A percentile compares a stretch with the other conserved stretches of the same genome.
Conservation (phyloP, 129 eudicot genomes). For the Centella asiatica region DNA sequence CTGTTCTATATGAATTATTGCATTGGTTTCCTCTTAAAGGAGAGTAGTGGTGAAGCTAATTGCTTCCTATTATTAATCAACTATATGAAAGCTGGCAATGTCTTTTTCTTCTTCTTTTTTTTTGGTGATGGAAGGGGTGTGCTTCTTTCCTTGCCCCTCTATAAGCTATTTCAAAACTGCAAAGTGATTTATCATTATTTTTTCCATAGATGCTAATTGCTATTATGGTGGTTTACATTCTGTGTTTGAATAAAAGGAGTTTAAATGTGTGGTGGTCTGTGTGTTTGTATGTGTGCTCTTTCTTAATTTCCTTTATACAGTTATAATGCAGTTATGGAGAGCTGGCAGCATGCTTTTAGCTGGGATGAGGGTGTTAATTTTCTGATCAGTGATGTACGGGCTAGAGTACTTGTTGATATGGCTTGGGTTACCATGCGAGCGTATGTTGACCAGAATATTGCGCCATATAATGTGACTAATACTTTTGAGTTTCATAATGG, state of each 20-base stretch:
- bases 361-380: conserved; percentile 64
- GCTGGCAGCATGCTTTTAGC: conserved; percentile 80
- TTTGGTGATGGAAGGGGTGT: too few relatives aligned
- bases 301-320: conserved; percentile 26
- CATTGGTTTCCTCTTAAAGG: background rate
- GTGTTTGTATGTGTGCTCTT: too few relatives aligned
- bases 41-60: background rate
- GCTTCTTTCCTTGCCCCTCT: background rate
- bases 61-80: too few relatives aligned
- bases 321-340: conserved; percentile 60
- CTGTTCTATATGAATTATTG: background rate
- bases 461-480: conserved; percentile 54
- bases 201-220: background rate
- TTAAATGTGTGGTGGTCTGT: background rate
- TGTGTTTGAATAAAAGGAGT: too few relatives aligned
- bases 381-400: conserved; percentile 69
- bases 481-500: conserved; percentile 72
- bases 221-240: too few relatives aligned
- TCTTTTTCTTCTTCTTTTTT: too few relatives aligned
- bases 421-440: conserved; percentile 97
- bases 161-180: background rate
- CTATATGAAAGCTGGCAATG: too few relatives aligned
- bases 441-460: conserved; percentile 44
- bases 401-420: conserved; percentile 56
- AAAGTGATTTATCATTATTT: background rate